These are phyloP conservation scores for Vinca minor DNA, from an alignment of 257 asterid genomes.

Conservation along the genomic window DNA sequence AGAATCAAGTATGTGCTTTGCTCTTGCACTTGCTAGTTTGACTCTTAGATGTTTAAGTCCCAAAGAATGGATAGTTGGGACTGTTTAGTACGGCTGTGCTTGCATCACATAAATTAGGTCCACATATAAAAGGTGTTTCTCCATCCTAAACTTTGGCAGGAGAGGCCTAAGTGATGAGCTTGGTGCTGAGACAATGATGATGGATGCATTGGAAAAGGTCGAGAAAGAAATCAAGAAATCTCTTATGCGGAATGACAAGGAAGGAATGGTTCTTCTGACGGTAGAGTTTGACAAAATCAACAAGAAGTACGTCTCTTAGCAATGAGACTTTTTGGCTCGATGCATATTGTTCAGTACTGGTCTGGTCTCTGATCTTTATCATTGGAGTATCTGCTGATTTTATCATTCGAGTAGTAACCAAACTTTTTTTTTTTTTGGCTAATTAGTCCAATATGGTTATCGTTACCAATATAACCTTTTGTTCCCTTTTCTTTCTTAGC, in stretches of 20 bases:
- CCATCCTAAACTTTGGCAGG: conserved; percentile 35
- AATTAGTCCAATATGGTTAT: not conserved
- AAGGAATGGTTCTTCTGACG: conserved; percentile 72
- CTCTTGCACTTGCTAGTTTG: not conserved
- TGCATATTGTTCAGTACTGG: not conserved
- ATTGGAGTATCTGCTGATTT: no score
- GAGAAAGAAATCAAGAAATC: conserved; percentile 83
- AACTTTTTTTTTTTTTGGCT: no score
- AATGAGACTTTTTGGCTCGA: not conserved
- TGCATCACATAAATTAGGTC: not conserved
- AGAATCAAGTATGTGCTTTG: conserved; percentile 62
- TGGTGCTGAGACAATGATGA: conserved; percentile 84
- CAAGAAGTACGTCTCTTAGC: conserved; percentile 60
- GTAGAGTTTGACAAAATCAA: conserved; percentile 83
- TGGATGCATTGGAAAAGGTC: conserved; percentile 75
- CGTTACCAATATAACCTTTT: not conserved
- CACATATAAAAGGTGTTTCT: not conserved
- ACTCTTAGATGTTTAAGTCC: not conserved
- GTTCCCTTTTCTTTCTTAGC: not conserved
- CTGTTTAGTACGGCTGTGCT: not conserved
- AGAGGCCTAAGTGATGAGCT: conserved; percentile 70
- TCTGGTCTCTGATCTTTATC: not conserved
- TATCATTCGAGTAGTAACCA: no score
- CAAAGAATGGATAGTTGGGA: not conserved
- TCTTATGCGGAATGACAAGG: conserved; percentile 78